Conservation (phyloP, 2,329 filamentous ascomycete genomes). For the Claviceps quebecensis region DNA sequence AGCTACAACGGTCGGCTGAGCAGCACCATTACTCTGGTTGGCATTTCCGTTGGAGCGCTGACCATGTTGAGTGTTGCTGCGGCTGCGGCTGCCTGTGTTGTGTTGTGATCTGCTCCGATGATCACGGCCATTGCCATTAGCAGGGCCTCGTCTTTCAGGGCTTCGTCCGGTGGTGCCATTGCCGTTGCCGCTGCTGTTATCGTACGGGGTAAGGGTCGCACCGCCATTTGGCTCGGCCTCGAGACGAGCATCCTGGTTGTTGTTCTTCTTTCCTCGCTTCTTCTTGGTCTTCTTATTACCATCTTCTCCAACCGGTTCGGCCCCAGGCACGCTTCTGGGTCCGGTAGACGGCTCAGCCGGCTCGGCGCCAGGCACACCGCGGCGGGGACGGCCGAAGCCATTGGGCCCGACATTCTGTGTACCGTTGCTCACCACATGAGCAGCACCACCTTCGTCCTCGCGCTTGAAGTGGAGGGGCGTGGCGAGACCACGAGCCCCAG, state of each 20-base stretch:
- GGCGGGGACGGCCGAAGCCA: slow-evolving; percentile 64
- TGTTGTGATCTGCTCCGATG: slow-evolving; percentile 44
- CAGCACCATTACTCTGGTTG: slow-evolving; percentile 12
- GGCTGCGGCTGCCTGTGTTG: slow-evolving; percentile 36
- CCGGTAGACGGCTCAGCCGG: slow-evolving; percentile 51
- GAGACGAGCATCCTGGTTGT: slow-evolving; percentile 60
- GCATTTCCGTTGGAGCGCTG: slow-evolving; percentile 14
- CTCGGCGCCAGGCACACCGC: slow-evolving; percentile 79
- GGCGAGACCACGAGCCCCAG: slow-evolving; percentile 74
- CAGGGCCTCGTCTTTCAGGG: slow-evolving; percentile 48
- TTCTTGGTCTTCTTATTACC: slow-evolving; percentile 91
- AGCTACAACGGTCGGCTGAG: slow-evolving; percentile 27
- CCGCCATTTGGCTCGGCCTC: slow-evolving; percentile 30
- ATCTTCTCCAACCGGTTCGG: slow-evolving; percentile 50
- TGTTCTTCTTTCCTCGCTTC: slow-evolving; percentile 85
- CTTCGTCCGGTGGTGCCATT: slow-evolving; percentile 35
- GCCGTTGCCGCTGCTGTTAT: slow-evolving; percentile 22
- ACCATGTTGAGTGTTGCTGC: slow-evolving; percentile 35
- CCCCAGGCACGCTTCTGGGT: slow-evolving; percentile 52
- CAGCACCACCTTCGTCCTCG: slow-evolving; percentile 88
- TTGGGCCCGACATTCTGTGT: slow-evolving; percentile 56
- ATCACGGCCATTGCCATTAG: slow-evolving; percentile 23
- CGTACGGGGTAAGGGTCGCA: slow-evolving; percentile 31
- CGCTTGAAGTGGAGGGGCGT: slow-evolving; percentile 94
- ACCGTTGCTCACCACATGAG: slow-evolving; percentile 69